Evolutionary conservation across 108 stramenopile species (phyloP), one percentile per base, ranked within the genome.

Genomic region (Cyclotella sp.): DNA sequence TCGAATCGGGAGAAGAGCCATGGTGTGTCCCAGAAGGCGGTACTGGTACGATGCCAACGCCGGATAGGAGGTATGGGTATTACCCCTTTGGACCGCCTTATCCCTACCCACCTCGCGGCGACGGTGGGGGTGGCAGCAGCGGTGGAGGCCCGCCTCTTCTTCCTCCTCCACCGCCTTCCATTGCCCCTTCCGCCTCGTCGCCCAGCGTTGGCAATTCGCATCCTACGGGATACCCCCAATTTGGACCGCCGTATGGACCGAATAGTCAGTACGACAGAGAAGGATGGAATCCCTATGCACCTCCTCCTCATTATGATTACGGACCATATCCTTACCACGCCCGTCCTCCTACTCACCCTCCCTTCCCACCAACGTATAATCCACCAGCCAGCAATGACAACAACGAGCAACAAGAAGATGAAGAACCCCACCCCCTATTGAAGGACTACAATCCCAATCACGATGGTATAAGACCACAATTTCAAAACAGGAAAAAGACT

Each of bases 401-500:
- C 4, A 15, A 26, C 13, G 34, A 34, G 34, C 58, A 1, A 15
- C 27, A 42, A 16, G 39, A 16, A 2, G 65, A 44, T 47, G 65
- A 66, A 11, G 45, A 47, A 47, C 41, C 65, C 44, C 65, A 67
- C 39, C 75, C 75, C 10, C 39, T 67, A 6, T 29, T 75, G 4
- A 26, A 30, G 30, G 66, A 58, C 24, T 68, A 75, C 66, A 68
- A 67, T 28, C 75, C 65, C 9, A 22, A 75, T 19, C 15, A 21
- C 4, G 75, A 75, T 27, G 65, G 65, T 29, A 49, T 75, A 45
- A 64, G 75, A 27, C 75, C 75, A 12, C 75, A 75, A 66, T 75
- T 75, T 46, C 65, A 29, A 21, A 67, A 67, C n/a, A 19, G 14
- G 28, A 75, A 60, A 46, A 66, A 59, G 57, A 9, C 15, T 40